Evolutionary conservation across 2,329 filamentous ascomycete genomes (phyloP), one percentile per base, ranked within the genome.

Genomic region (Epichloe baconii): DNA sequence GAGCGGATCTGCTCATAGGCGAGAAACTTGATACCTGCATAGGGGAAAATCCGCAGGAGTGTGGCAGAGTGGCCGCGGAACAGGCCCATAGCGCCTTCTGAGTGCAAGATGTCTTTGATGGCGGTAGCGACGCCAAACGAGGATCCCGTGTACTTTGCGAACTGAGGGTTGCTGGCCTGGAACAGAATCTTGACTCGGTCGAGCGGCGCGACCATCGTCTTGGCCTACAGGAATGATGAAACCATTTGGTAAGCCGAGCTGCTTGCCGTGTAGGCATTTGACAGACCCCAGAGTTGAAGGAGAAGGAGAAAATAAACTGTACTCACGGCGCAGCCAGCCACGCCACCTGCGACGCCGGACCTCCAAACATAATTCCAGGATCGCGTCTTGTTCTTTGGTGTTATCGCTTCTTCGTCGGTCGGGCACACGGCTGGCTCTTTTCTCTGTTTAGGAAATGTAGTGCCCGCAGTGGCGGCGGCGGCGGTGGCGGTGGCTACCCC

Each of bases 181-280:
- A 98, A 97, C 42, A 98, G 85, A 63, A 98, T 98, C 71, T 98
- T 98, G 62, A 98, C 93, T 58, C 93, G 85, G 70, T 98, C 93
- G 56, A 98, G 85, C 23, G 93, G 93, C 23, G 89, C 93, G 38
- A 98, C 94, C 6, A 95, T 75, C 0, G 91, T 96, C 75, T 98
- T 98, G 55, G 86, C 93, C 89, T 95, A 49, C 14, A 3, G 5
- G 10, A 31, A 51, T 48, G 41, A 37, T 5, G 3, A 31, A 4
- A 10, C 4, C 26, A 1, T 31, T 31, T 31, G 4, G 26, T 10
- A 10, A 31, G 26, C 26, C 26, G 26, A 31, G 8, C 26, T 31
- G 26, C 8, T 10, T 31, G 26, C 26, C 26, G 26, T 31, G 26
- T 31, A 1, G 26, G 8, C 26, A 31, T 31, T 31, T 10, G 8